phyloP scores from a whole-genome alignment of 1,284 basidiomycete species.

The Trametes pubescens region DNA sequence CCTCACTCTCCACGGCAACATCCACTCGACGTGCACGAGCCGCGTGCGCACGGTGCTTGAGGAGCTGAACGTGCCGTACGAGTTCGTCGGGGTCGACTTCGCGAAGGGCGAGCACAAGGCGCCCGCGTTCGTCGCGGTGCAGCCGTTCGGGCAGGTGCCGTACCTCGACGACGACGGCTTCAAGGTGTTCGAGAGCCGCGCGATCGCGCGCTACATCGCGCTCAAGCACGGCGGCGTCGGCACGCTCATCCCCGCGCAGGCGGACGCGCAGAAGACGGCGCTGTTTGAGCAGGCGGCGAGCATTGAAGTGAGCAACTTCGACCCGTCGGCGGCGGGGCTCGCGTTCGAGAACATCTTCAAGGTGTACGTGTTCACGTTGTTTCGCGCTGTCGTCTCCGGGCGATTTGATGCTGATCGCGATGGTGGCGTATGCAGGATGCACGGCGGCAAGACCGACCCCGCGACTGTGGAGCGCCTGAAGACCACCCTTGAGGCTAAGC shows the following conservation, averaged over 20 bases:
- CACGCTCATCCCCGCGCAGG: slow-evolving; percentile 43
- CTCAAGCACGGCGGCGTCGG: slow-evolving; percentile 52
- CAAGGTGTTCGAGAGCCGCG: slow-evolving; percentile 58
- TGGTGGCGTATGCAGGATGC: slow-evolving; percentile 6
- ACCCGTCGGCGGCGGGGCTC: slow-evolving; percentile 50
- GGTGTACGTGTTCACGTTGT: slow-evolving; percentile 47
- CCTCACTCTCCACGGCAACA: slow-evolving; percentile 56
- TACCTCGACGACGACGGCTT: slow-evolving; percentile 63
- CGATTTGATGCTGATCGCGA: neutral
- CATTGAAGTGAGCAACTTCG: slow-evolving; percentile 61
- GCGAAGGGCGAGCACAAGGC: slow-evolving; percentile 56
- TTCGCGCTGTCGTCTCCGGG: neutral
- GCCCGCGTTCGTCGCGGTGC: slow-evolving; percentile 51
- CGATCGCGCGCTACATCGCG: slow-evolving; percentile 59
- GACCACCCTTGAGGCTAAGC: slow-evolving; percentile 44
- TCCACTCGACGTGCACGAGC: slow-evolving; percentile 54
- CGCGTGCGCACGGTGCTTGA: slow-evolving; percentile 54
- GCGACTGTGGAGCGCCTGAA: slow-evolving; percentile 21
- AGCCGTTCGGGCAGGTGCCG: slow-evolving; percentile 75
- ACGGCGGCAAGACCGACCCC: slow-evolving; percentile 26
- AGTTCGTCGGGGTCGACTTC: slow-evolving; percentile 54
- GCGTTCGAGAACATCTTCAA: slow-evolving; percentile 57
- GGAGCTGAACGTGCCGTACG: slow-evolving; percentile 61
- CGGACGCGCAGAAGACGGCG: slow-evolving; percentile 47
- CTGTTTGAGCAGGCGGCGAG: slow-evolving; percentile 65